A percentile compares a stretch with the other conserved stretches of the same genome.
Conservation (phyloP, 495 filamentous ascomycete genomes). For the Articulospora tetracladia region DNA sequence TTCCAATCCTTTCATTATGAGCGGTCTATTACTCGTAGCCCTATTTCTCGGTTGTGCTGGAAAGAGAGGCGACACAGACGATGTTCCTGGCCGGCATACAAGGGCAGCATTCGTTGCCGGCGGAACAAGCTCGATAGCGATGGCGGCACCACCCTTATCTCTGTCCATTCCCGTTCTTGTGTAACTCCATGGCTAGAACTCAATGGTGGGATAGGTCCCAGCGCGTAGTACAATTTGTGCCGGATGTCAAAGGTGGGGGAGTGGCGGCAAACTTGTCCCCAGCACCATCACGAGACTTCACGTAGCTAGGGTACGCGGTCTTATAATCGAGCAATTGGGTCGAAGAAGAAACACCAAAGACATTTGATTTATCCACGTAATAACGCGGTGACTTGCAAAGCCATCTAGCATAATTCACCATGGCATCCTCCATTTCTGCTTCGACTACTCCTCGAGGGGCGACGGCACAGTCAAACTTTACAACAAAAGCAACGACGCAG, state of each 20-base stretch:
- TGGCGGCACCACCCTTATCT: not conserved
- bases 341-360: too few relatives aligned
- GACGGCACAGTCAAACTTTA: constrained; percentile 3
- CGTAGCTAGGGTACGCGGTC: too few relatives aligned
- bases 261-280: not conserved
- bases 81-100: not conserved
- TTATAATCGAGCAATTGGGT: too few relatives aligned
- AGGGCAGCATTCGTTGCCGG: not conserved
- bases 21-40: not conserved
- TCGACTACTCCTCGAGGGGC: constrained; percentile 7
- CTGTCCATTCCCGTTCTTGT: not conserved
- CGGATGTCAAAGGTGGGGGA: not conserved
- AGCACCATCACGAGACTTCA: not conserved
- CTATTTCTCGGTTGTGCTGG: not conserved
- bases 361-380: too few relatives aligned
- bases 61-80: not conserved
- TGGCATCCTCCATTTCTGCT: not conserved
- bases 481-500: constrained; percentile 6
- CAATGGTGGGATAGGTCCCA: not conserved
- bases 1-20: not conserved
- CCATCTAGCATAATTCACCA: not conserved
- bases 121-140: not conserved
- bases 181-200: not conserved
- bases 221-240: not conserved
- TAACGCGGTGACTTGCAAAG: too few relatives aligned